phyloP scores from a whole-genome alignment of 2,329 filamentous ascomycete genomes.

The Calonectria henricotiae region DNA sequence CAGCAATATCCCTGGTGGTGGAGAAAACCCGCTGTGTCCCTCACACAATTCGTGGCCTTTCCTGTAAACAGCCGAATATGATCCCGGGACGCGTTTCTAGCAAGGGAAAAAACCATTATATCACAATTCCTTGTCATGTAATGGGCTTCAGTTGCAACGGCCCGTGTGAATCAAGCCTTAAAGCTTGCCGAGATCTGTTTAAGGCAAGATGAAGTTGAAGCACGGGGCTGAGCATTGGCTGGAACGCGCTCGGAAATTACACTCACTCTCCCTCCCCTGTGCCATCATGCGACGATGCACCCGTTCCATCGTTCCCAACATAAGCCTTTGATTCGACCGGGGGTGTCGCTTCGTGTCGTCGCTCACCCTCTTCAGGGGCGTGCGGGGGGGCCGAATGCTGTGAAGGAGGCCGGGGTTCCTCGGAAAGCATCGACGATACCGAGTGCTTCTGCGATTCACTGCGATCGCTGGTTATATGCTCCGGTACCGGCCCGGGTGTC shows the following conservation, averaged over 20 bases:
- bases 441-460: conserved; percentile 56
- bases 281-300: conserved; percentile 40
- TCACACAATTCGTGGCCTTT: background rate
- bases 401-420: conserved; percentile 43
- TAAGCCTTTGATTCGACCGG: conserved; percentile 41
- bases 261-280: conserved; percentile 42
- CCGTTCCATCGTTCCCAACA: conserved; percentile 36
- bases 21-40: background rate
- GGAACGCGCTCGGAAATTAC: conserved; percentile 41
- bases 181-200: conserved; percentile 20
- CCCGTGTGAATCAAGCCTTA: background rate
- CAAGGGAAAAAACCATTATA: background rate
- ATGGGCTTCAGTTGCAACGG: conserved; percentile 3
- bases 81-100: no score
- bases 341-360: conserved; percentile 38
- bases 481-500: conserved; percentile 47
- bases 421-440: conserved; percentile 57
- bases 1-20: background rate
- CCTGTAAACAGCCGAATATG: no score
- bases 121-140: background rate
- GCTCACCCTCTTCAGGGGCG: conserved; percentile 39
- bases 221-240: conserved; percentile 46
- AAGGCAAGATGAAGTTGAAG: conserved; percentile 25
- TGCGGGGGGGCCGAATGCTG: conserved; percentile 40
- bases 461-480: conserved; percentile 49